Conservation (phyloP, 495 filamentous ascomycete species). For the Jackrogersella minutella region DNA sequence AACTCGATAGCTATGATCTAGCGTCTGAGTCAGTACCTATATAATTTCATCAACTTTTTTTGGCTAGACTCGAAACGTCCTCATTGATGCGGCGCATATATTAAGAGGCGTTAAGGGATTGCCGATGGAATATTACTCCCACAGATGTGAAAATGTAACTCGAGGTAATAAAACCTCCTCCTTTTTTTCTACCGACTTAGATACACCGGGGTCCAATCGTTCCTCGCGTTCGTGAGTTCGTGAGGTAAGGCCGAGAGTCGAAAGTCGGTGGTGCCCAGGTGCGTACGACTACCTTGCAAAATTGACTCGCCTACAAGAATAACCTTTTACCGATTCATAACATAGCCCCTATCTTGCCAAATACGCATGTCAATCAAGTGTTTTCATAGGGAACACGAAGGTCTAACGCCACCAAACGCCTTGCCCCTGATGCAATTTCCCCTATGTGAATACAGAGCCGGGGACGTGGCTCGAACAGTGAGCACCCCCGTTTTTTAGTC, state of each 20-base stretch:
- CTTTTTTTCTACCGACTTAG: slow-evolving; percentile 14
- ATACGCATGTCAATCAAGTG: slow-evolving; percentile 20
- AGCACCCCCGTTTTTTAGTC: slow-evolving; percentile 23
- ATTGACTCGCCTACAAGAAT: neutral
- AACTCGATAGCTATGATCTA: neutral
- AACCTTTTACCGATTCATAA: slow-evolving; percentile 17
- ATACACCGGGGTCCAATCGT: slow-evolving; percentile 13
- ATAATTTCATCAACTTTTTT: neutral
- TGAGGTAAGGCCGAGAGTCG: slow-evolving; percentile 4
- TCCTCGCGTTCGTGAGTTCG: neutral
- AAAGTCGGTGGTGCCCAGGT: neutral
- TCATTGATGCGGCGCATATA: neutral
- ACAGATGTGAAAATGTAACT: neutral
- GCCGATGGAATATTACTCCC: neutral
- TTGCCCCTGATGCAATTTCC: slow-evolving; percentile 44
- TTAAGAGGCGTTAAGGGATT: neutral
- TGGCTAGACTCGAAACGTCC: neutral
- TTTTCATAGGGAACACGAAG: slow-evolving; percentile 22
- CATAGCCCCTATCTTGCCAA: slow-evolving; percentile 24
- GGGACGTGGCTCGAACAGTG: slow-evolving; percentile 2
- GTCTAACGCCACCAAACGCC: slow-evolving; percentile 45
- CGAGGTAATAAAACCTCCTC: neutral
- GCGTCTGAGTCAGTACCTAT: neutral
- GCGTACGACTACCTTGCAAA: slow-evolving; percentile 8
- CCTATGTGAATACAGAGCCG: slow-evolving; percentile 32